Conservation (phyloP, 164 flowering plant genomes). For the Sextonia rubra region DNA sequence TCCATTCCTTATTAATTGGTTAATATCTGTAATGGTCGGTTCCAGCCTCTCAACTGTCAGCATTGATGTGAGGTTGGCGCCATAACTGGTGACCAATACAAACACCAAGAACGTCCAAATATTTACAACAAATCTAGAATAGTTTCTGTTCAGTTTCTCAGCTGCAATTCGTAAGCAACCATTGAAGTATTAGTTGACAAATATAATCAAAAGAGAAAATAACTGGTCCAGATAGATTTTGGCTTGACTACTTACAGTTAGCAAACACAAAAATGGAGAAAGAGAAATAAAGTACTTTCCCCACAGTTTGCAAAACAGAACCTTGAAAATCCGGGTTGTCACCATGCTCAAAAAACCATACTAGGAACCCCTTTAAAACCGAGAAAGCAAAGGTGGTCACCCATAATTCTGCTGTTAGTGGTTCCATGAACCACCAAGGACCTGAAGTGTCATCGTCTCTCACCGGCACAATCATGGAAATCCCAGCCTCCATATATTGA, state of each 20-base stretch:
- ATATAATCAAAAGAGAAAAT: not conserved
- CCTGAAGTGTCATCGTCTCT: not conserved
- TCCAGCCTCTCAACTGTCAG: slow-evolving; percentile 20
- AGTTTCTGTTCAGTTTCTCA: slow-evolving; percentile 5
- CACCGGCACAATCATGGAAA: slow-evolving; percentile 11
- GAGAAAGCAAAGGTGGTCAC: slow-evolving; percentile 1
- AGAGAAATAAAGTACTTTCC: slow-evolving; percentile 1
- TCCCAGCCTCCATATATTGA: slow-evolving; percentile 6
- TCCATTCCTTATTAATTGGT: not conserved
- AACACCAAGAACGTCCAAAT: slow-evolving; percentile 19
- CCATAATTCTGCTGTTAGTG: slow-evolving; percentile 11
- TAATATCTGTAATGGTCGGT: slow-evolving; percentile 10
- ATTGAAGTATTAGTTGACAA: not conserved
- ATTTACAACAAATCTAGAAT: slow-evolving; percentile 17
- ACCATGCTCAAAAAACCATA: slow-evolving; percentile 11
- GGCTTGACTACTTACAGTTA: slow-evolving; percentile 8
- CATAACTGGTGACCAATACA: slow-evolving; percentile 20
- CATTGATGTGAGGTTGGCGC: slow-evolving; percentile 27
- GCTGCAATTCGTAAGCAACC: not conserved
- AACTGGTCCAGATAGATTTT: not conserved
- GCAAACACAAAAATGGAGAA: slow-evolving; percentile 8
- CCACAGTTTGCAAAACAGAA: not conserved
- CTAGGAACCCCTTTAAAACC: slow-evolving; percentile 2
- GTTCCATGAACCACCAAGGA: slow-evolving; percentile 13
- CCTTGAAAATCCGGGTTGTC: slow-evolving; percentile 10